Conservation (phyloP, 148 eudicot genomes). For the Euryodendron excelsum region DNA sequence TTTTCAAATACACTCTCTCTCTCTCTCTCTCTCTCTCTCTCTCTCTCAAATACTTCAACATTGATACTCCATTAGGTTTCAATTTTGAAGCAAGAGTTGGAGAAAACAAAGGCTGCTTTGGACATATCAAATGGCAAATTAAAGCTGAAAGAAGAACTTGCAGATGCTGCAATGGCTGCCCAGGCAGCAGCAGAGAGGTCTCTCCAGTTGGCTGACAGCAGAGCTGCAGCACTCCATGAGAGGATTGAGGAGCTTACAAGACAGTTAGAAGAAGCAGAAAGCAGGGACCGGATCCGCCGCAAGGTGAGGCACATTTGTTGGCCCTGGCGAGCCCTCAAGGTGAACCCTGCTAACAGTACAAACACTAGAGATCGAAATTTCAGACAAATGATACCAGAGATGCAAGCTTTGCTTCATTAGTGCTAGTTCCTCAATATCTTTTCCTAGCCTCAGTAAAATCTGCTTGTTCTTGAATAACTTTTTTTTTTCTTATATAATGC, state of each 20-base stretch:
- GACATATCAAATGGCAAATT: slow-evolving; percentile 51
- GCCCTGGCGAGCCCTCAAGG: slow-evolving; percentile 54
- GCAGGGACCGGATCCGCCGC: slow-evolving; percentile 28
- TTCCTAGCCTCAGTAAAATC: not conserved
- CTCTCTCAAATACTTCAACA: not conserved
- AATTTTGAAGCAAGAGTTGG: slow-evolving; percentile 57
- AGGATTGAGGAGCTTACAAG: slow-evolving; percentile 60
- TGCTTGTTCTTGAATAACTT: not conserved
- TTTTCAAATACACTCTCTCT: no score
- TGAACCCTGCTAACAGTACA: slow-evolving; percentile 23
- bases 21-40: no score
- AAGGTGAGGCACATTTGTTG: slow-evolving; percentile 54
- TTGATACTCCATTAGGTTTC: slow-evolving; percentile 29
- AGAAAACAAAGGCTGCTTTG: slow-evolving; percentile 58
- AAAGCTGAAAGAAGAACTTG: slow-evolving; percentile 65
- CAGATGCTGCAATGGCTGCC: slow-evolving; percentile 65
- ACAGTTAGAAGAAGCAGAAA: slow-evolving; percentile 53
- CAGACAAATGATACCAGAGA: slow-evolving; percentile 47
- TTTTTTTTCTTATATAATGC: not conserved
- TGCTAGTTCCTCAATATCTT: slow-evolving; percentile 6
- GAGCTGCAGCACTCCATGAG: slow-evolving; percentile 40
- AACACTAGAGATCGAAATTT: slow-evolving; percentile 22
- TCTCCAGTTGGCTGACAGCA: slow-evolving; percentile 58
- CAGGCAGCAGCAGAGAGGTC: slow-evolving; percentile 69
- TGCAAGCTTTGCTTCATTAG: slow-evolving; percentile 55